Percentiles rank a stretch among this genome's conserved stretches.
phyloP scores from a whole-genome alignment of 352 stramenopile genomes.

The Globisporangium spinosum region DNA sequence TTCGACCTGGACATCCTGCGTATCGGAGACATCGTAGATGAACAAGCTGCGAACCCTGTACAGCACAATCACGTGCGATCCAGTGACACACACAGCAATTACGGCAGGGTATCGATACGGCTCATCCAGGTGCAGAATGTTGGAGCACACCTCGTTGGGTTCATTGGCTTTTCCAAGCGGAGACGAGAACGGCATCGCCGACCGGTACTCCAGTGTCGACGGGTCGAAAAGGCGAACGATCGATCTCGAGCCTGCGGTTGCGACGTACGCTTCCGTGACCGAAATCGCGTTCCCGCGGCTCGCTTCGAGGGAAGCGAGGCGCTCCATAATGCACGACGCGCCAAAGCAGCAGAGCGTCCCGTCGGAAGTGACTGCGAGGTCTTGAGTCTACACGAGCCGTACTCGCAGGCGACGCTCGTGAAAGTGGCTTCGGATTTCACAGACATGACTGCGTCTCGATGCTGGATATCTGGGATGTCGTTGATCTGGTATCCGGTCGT shows the following conservation, averaged over 20 bases:
- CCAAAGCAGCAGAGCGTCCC: constrained; percentile 80
- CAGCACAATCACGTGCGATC: constrained; percentile 54
- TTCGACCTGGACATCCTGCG: constrained; percentile 43
- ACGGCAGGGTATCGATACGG: constrained; percentile 53
- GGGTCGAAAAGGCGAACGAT: constrained; percentile 76
- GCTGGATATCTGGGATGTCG: constrained; percentile 56
- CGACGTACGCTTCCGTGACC: constrained; percentile 71
- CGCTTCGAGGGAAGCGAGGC: constrained; percentile 69
- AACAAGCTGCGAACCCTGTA: constrained; percentile 84
- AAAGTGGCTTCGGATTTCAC: constrained; percentile 65
- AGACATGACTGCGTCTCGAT: constrained; percentile 51
- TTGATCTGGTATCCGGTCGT: constrained; percentile 53
- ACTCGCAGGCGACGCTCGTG: constrained; percentile 60
- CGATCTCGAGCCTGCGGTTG: constrained; percentile 55
- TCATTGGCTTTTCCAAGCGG: constrained; percentile 48
- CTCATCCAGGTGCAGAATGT: constrained; percentile 43
- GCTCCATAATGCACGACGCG: constrained; percentile 65
- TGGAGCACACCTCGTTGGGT: constrained; percentile 10
- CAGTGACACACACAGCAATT: constrained; percentile 57
- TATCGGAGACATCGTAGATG: constrained; percentile 63
- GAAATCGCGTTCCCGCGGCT: constrained; percentile 59
- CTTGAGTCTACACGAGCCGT: constrained; percentile 51
- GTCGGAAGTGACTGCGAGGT: constrained; percentile 64
- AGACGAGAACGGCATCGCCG: constrained; percentile 74
- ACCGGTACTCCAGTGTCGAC: constrained; percentile 63